Conservation (phyloP, 2,329 filamentous ascomycete genomes). For the Chalaropsis thielavioides region DNA sequence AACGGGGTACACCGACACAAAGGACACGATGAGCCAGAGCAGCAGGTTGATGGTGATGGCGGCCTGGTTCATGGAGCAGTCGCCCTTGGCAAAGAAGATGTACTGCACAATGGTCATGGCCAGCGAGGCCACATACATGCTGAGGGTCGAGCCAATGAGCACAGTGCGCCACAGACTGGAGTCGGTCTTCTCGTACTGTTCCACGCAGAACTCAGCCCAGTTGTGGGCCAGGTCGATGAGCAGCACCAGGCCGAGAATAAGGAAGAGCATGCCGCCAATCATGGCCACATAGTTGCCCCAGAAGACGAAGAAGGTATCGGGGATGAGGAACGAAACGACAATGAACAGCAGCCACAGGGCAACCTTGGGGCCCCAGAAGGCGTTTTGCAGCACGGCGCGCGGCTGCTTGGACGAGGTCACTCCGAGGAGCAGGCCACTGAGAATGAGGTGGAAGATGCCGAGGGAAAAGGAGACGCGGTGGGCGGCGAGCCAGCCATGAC, state of each 20-base stretch:
- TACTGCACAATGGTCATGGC: slow-evolving; percentile 97
- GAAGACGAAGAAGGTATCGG: slow-evolving; percentile 83
- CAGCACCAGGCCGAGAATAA: slow-evolving; percentile 80
- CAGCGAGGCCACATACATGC: slow-evolving; percentile 84
- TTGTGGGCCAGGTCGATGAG: slow-evolving; percentile 90
- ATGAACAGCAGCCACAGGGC: slow-evolving; percentile 77
- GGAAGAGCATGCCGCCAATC: slow-evolving; percentile 77
- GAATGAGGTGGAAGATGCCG: slow-evolving; percentile 78
- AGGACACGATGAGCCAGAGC: slow-evolving; percentile 64
- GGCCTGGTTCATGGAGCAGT: slow-evolving; percentile 91
- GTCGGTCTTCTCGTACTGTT: slow-evolving; percentile 81
- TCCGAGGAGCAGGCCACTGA: slow-evolving; percentile 72
- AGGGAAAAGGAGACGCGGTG: slow-evolving; percentile 97
- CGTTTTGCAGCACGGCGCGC: slow-evolving; percentile 82
- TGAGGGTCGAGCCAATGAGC: slow-evolving; percentile 78
- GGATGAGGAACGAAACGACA: slow-evolving; percentile 87
- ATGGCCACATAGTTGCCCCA: slow-evolving; percentile 94
- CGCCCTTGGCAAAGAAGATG: slow-evolving; percentile 72
- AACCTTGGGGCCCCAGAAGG: slow-evolving; percentile 97
- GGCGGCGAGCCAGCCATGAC: slow-evolving; percentile 90
- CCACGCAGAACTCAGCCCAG: slow-evolving; percentile 92
- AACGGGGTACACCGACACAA: slow-evolving; percentile 74
- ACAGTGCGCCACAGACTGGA: slow-evolving; percentile 72
- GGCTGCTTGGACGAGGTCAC: slow-evolving; percentile 77
- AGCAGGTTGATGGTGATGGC: slow-evolving; percentile 90